Base-by-base conservation (phyloP, 257 asterid genomes). In the Cynanchum wilfordii region DNA sequence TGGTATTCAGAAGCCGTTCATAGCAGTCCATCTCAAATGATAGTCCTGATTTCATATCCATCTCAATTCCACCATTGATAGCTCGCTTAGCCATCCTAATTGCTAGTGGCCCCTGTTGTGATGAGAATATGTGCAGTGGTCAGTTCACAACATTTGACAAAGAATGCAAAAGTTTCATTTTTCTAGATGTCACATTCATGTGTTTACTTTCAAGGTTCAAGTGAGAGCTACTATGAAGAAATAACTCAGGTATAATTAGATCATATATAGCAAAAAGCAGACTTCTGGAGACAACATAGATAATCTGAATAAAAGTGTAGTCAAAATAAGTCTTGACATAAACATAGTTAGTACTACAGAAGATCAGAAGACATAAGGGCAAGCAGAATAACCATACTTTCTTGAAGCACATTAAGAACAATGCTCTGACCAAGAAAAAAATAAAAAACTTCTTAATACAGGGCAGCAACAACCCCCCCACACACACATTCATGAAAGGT, bases 21-120 rank as follows among this genome's bases (percentile, higher is more conserved):
- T 94, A 91, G 84, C 98, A 94, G 30, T 88, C 87, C 83, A 90
- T 92, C 83, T 94, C 98, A 84, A 88, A 54, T 1, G 73, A 90
- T 82, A 94, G 68, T 56, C 81, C 98, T 2, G 96, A 82, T 24
- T 58, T 62, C 84, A 83, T 75, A 68, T 88, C 90, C 57, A 79
- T 72, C 74, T 88, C 94, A 40, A 85, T 40, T 24, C 98, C 98
- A 45, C 83, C 83, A 52, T 91, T 89, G 22, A 93, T 93, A 2
- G 98, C 97, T 66, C 81, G 88, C 75, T 94, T 91, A 0, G 97
- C 98, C 98, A 89, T 88, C 66, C 82, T 87, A 77, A 91, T 84
- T 16, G 98, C 98, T 76, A 94, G 29, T 24, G 98, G 98, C 20
- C 98, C 98, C 98, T 93, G 85, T 75, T 52, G 69, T 12, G 52